These are phyloP conservation scores for Cytospora mali DNA, from an alignment of 2,329 filamentous ascomycete genomes.

Conservation along the genomic window DNA sequence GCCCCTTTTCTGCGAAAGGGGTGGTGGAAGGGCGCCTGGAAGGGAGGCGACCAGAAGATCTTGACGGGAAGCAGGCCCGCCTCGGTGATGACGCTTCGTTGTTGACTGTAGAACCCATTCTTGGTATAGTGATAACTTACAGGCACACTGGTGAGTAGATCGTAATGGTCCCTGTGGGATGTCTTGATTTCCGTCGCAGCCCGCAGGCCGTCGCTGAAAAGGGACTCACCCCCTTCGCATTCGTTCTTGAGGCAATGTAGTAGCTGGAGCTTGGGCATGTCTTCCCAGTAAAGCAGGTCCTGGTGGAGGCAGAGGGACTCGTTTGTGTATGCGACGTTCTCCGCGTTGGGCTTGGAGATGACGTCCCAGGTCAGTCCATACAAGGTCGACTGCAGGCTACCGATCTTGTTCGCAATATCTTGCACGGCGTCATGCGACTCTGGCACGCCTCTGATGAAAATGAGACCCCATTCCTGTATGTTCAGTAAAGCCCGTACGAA, in stretches of 20 bases:
- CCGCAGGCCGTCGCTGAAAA: slow-evolving; percentile 78
- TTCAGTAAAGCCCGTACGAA: slow-evolving; percentile 65
- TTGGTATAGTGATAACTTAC: slow-evolving; percentile 63
- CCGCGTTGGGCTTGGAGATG: slow-evolving; percentile 75
- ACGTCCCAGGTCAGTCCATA: slow-evolving; percentile 94
- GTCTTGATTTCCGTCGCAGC: slow-evolving; percentile 52
- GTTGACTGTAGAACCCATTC: slow-evolving; percentile 69
- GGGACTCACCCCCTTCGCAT: slow-evolving; percentile 76
- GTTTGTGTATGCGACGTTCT: slow-evolving; percentile 90
- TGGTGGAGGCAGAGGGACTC: slow-evolving; percentile 86
- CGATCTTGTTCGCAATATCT: slow-evolving; percentile 71
- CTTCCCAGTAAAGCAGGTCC: slow-evolving; percentile 84
- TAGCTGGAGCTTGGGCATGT: slow-evolving; percentile 80
- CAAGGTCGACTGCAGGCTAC: slow-evolving; percentile 80
- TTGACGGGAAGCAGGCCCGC: slow-evolving; percentile 14
- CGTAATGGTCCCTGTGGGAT: slow-evolving; percentile 33
- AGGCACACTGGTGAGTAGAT: slow-evolving; percentile 43
- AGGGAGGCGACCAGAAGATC: slow-evolving; percentile 18
- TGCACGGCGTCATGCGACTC: slow-evolving; percentile 66
- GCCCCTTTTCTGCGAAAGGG: too few relatives aligned
- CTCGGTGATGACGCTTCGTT: slow-evolving; percentile 62
- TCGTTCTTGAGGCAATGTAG: slow-evolving; percentile 87
- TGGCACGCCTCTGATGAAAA: slow-evolving; percentile 78
- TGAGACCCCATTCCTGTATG: slow-evolving; percentile 68
- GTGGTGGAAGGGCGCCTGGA: slow-evolving; percentile 4